Evolutionary conservation across 495 filamentous ascomycete species (phyloP).

Genomic region (Aspergillus affinis): DNA sequence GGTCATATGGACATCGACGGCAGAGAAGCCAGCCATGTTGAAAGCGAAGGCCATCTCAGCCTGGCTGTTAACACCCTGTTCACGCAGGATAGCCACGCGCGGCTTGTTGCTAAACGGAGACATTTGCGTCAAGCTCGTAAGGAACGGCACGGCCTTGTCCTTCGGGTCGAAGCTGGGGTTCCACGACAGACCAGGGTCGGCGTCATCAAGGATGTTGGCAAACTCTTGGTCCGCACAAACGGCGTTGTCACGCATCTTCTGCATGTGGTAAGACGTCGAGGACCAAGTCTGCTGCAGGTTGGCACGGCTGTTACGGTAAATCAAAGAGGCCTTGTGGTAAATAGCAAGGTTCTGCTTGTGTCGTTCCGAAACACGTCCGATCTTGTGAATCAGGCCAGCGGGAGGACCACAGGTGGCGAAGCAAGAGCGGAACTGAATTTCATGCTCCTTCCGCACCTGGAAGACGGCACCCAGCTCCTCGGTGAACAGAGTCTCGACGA

Average conservation of each 20-base stretch:
- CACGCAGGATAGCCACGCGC: constrained; percentile 88
- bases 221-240: constrained; percentile 85
- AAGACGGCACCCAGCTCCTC: constrained; percentile 98
- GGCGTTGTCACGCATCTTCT: constrained; percentile 85
- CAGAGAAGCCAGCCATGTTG: constrained; percentile 83
- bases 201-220: constrained; percentile 69
- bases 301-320: constrained; percentile 67
- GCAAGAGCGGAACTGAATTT: constrained; percentile 80
- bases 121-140: constrained; percentile 57
- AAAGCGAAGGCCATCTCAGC: constrained; percentile 98
- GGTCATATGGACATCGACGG: constrained; percentile 95
- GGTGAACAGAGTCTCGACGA: constrained; percentile 83
- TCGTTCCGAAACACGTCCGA: constrained; percentile 68
- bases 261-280: constrained; percentile 85
- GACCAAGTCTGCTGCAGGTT: constrained; percentile 88
- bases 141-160: constrained; percentile 70
- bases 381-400: constrained; percentile 72
- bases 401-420: constrained; percentile 93
- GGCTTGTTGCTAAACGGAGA: constrained; percentile 72
- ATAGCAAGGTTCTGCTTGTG: constrained; percentile 80
- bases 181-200: constrained; percentile 82
- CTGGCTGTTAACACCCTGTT: constrained; percentile 93
- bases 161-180: constrained; percentile 79
- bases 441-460: constrained; percentile 82
- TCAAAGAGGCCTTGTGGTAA: constrained; percentile 61